phyloP scores from a whole-genome alignment of 225 moss, liverwort and hornwort genomes.

The Straminergon stramineum region DNA sequence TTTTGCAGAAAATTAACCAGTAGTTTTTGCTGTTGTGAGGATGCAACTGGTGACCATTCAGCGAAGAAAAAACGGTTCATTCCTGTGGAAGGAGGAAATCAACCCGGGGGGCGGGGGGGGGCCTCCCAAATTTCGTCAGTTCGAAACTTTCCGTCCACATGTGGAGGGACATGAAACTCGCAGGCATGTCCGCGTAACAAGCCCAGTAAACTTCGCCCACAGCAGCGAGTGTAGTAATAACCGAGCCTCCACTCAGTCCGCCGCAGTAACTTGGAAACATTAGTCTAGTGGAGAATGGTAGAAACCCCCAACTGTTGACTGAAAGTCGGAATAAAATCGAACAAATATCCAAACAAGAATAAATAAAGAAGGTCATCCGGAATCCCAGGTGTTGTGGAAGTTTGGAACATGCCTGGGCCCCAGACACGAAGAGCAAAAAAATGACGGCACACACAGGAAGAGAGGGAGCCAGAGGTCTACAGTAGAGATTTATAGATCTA shows the following conservation, averaged over 20 bases:
- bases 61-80: not conserved
- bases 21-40: not conserved
- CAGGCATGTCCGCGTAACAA: not conserved
- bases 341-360: not conserved
- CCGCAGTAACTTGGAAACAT: not conserved
- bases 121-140: not conserved
- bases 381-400: slow-evolving; percentile 25
- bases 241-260: too few relatives aligned
- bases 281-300: not conserved
- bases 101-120: not conserved
- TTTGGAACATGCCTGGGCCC: slow-evolving; percentile 13
- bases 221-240: too few relatives aligned
- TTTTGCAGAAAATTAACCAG: not conserved
- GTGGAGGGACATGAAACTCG: not conserved
- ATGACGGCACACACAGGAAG: not conserved
- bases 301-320: not conserved
- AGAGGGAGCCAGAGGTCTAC: not conserved
- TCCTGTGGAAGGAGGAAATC: not conserved
- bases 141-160: not conserved
- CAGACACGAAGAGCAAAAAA: not conserved
- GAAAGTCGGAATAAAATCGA: not conserved
- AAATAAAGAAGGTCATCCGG: not conserved
- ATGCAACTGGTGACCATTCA: not conserved
- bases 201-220: not conserved
- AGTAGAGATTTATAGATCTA: not conserved